Conservation (phyloP, 306 rosid genomes). For the Quercus agrifolia region DNA sequence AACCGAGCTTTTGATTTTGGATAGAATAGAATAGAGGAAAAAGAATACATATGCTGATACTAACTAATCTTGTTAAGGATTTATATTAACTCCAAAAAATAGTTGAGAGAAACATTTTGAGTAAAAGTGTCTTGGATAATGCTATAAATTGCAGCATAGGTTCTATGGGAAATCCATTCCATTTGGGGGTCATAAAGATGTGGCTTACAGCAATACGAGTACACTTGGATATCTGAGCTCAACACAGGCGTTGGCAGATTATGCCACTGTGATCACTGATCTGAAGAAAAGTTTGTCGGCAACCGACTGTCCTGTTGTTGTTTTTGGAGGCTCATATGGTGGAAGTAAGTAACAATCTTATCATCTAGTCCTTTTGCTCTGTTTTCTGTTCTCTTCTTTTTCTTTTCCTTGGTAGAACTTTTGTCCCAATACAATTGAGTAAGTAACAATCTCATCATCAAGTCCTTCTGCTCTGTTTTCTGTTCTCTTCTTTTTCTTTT, state of each 20-base stretch:
- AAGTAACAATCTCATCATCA: neutral
- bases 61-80: neutral
- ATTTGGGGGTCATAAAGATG: slow-evolving; percentile 49
- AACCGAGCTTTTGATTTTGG: too few species aligned
- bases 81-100: too few species aligned
- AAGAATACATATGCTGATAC: neutral
- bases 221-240: slow-evolving; percentile 73
- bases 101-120: neutral
- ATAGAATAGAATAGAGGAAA: too few species aligned
- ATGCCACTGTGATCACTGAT: slow-evolving; percentile 66
- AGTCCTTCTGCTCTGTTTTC: neutral
- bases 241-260: slow-evolving; percentile 84
- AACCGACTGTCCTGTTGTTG: slow-evolving; percentile 68
- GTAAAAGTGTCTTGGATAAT: neutral
- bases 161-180: slow-evolving; percentile 87
- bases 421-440: slow-evolving; percentile 23
- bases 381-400: neutral
- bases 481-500: neutral
- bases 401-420: neutral
- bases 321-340: slow-evolving; percentile 91
- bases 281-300: slow-evolving; percentile 65
- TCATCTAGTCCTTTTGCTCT: neutral
- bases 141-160: slow-evolving; percentile 62
- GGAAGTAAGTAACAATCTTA: slow-evolving; percentile 53
- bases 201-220: slow-evolving; percentile 48